Conservation (phyloP, 2,329 filamentous ascomycete species). For the Neonectria neomacrospora region DNA sequence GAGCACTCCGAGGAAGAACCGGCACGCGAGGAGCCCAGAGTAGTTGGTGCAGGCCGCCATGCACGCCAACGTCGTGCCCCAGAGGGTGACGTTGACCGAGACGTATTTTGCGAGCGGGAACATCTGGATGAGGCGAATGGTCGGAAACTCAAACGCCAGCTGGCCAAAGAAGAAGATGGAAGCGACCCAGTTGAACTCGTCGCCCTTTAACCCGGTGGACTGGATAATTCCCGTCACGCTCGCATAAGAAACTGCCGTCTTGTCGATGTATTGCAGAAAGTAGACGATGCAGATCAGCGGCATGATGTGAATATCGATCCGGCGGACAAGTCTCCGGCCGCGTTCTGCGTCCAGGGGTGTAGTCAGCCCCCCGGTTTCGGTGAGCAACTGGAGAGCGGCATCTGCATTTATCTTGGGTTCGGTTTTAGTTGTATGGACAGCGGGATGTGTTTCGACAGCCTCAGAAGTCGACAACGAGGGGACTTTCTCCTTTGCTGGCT, state of each 20-base stretch:
- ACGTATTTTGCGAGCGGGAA: conserved; percentile 53
- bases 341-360: conserved; percentile 26
- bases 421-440: background rate
- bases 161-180: conserved; percentile 49
- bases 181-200: conserved; percentile 55
- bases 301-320: conserved; percentile 41
- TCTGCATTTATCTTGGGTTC: conserved; percentile 21
- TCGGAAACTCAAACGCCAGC: conserved; percentile 52
- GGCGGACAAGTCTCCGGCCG: conserved; percentile 30
- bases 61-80: conserved; percentile 43
- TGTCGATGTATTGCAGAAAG: conserved; percentile 43
- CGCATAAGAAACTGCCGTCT: conserved; percentile 41
- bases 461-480: background rate
- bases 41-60: conserved; percentile 33
- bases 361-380: conserved; percentile 25
- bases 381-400: conserved; percentile 32
- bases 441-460: background rate
- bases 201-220: conserved; percentile 51
- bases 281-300: conserved; percentile 40
- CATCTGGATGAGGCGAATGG: conserved; percentile 50
- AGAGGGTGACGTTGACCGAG: conserved; percentile 50
- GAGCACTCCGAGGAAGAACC: conserved; percentile 31
- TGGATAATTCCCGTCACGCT: conserved; percentile 40
- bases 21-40: conserved; percentile 26
- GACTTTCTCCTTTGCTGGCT: background rate